Evolutionary conservation across 495 filamentous ascomycete species (phyloP).

Genomic region (Aspergillus olivimuriae): DNA sequence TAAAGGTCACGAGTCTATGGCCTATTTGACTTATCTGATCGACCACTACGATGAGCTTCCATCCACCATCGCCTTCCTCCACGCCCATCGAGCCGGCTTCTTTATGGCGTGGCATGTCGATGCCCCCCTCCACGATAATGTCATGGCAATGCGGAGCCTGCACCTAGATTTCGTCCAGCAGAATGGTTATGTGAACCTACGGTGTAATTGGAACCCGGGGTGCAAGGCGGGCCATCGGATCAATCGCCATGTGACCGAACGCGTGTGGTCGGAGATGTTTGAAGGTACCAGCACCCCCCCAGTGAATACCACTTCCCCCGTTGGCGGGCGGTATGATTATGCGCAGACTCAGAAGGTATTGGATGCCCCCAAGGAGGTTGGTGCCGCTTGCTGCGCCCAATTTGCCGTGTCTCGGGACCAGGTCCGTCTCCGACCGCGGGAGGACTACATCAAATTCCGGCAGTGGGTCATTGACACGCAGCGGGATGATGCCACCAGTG

Average conservation of each 20-base stretch:
- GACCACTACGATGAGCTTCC: conserved; percentile 63
- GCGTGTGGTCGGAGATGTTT: conserved; percentile 49
- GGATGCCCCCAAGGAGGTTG: conserved; percentile 29
- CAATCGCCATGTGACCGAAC: conserved; percentile 52
- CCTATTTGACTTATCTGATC: conserved; percentile 67
- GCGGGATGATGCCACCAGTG: conserved; percentile 53
- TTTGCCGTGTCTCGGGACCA: conserved; percentile 53
- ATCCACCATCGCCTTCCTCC: conserved; percentile 62
- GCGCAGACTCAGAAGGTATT: conserved; percentile 13
- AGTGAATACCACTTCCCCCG: conserved; percentile 31
- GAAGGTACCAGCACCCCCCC: conserved; percentile 46
- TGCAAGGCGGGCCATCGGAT: conserved; percentile 46
- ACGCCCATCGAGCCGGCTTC: conserved; percentile 48
- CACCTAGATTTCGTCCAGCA: conserved; percentile 44
- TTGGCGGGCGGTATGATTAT: not conserved
- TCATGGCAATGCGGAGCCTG: conserved; percentile 45
- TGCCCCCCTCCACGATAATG: conserved; percentile 45
- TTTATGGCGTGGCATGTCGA: conserved; percentile 61
- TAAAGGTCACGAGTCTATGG: conserved; percentile 72
- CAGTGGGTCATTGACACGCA: conserved; percentile 62
- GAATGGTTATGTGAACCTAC: conserved; percentile 60
- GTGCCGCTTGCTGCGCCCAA: conserved; percentile 59
- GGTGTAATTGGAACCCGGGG: conserved; percentile 60
- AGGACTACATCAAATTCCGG: conserved; percentile 54
- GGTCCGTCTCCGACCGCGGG: conserved; percentile 46